phyloP scores from a whole-genome alignment of 2,329 filamentous ascomycete species.

The Aspergillus terreus region DNA sequence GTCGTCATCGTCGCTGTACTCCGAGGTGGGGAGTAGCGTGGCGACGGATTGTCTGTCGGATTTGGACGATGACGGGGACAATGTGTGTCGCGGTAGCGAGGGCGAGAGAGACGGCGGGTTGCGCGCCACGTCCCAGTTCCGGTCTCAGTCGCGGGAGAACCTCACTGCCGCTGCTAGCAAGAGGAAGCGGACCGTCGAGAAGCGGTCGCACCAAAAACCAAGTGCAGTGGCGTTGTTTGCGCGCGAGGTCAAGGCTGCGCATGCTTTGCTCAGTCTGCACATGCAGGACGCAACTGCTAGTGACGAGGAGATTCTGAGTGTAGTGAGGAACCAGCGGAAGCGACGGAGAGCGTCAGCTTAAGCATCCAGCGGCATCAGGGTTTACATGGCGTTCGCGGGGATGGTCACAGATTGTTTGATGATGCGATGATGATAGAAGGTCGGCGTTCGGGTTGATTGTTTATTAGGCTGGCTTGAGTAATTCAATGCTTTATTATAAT shows the following conservation, averaged over 20 bases:
- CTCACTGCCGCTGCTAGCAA: no score
- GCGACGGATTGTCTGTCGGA: slow-evolving; percentile 12
- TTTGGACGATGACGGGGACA: slow-evolving; percentile 14
- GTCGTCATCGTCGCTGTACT: neutral
- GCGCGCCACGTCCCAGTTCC: neutral
- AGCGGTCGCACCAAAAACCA: neutral
- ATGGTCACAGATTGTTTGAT: neutral
- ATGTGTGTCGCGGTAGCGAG: slow-evolving; percentile 12
- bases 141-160: no score
- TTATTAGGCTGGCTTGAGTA: neutral
- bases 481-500: no score
- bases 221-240: slow-evolving; percentile 19
- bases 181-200: no score
- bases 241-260: slow-evolving; percentile 34
- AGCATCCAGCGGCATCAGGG: neutral
- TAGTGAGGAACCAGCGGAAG: slow-evolving; percentile 8
- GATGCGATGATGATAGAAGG: neutral
- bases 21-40: slow-evolving; percentile 8
- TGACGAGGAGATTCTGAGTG: slow-evolving; percentile 12
- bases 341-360: slow-evolving; percentile 16
- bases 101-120: neutral
- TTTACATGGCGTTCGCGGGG: neutral
- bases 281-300: slow-evolving; percentile 26
- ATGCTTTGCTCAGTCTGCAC: slow-evolving; percentile 33
- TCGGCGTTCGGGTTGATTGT: neutral